Evolutionary conservation across 768 basidiomycete genomes (phyloP), one percentile per base, ranked within the genome.

Genomic region (Panus rudis): DNA sequence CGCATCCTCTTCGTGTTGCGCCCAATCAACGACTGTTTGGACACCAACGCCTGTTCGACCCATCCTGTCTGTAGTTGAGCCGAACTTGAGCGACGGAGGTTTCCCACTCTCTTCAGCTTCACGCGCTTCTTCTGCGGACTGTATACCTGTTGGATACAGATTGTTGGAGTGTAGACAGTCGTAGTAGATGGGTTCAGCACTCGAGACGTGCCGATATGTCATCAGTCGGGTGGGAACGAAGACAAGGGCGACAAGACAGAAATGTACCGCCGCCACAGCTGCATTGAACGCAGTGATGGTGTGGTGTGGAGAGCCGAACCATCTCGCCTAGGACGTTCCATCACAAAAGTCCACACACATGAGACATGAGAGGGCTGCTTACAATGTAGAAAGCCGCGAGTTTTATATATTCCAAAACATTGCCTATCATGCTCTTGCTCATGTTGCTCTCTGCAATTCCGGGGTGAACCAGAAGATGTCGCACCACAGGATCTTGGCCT

Each of bases 401-500:
- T 66, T 83, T 84, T 22, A 76, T 41, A 0, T 67, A 40, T 34
- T 76, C 63, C 24, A 69, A 57, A 24, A 79, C 53, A 6, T 69
- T 63, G 24, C 69, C 67, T 30, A 75, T 59, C 19, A 81, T 53
- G 0, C 64, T 70, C 13, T 53, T 54, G 37, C 71, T 69, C 49
- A 91, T 78, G 35, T 78, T 78, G 1, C 86, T 86, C 27, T 68
- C 66, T 34, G 72, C 79, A 14, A 89, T 70, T 3, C 84, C 87
- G 1, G 90, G 90, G 39, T 86, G 75, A 11, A 75, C 70, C 39
- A 76, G 57, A 45, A 85, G 65, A 57, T 91, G 85, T 33, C 79
- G 70, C 16, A 74, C 37, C 24, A 49, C 39, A 6, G 59, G 11
- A 45, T 46, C 16, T 17, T 44, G 40, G 37, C 42, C 27, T 34